Evolutionary conservation across 768 basidiomycete species (phyloP).

Genomic region (Trametes sanguinea): DNA sequence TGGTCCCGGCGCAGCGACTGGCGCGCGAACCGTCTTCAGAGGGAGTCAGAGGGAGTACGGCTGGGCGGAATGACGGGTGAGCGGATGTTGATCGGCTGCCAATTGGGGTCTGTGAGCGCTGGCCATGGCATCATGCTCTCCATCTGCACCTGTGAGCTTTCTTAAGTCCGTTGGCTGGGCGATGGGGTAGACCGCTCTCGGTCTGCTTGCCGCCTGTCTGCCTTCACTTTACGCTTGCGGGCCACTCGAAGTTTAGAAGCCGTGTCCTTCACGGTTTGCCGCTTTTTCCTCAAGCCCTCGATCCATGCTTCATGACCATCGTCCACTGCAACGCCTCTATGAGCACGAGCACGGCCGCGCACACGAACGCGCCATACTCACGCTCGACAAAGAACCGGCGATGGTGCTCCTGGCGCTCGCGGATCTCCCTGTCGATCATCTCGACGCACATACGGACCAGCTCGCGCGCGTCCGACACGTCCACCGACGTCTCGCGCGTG

Average conservation of each 20-base stretch:
- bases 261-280: not conserved
- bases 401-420: not conserved
- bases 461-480: not conserved
- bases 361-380: not conserved
- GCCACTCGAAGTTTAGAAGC: not conserved
- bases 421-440: not conserved
- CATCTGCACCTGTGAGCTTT: too few relatives aligned
- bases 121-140: too few relatives aligned
- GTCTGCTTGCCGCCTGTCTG: not conserved
- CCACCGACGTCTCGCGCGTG: not conserved
- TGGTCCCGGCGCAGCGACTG: too few relatives aligned
- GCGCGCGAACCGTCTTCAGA: too few relatives aligned
- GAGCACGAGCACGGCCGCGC: not conserved
- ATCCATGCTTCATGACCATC: not conserved
- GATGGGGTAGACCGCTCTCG: not conserved
- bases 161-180: too few relatives aligned
- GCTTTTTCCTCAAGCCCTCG: not conserved
- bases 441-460: not conserved
- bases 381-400: not conserved
- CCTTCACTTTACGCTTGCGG: too few relatives aligned
- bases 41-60: too few relatives aligned
- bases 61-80: too few relatives aligned
- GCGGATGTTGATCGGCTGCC: too few relatives aligned
- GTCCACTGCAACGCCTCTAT: not conserved
- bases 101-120: too few relatives aligned